Percentiles rank a stretch among this genome's conserved stretches.
These are phyloP conservation scores for Pseudogymnoascus sp. DNA, from an alignment of 2,329 filamentous ascomycete genomes.

Conservation along the genomic window DNA sequence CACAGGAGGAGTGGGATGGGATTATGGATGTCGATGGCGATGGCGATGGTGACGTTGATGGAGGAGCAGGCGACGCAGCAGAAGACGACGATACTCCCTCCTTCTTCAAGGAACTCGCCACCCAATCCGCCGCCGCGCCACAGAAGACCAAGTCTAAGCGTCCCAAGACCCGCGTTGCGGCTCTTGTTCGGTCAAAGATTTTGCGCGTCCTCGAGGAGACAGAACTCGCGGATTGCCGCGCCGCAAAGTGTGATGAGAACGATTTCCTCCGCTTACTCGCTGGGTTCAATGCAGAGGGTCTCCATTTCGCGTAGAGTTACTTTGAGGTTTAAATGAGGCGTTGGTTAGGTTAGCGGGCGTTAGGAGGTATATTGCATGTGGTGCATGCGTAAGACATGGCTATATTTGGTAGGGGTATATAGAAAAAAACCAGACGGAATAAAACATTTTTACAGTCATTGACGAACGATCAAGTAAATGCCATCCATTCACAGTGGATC, in stretches of 20 bases:
- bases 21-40: slow-evolving; percentile 42
- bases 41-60: slow-evolving; percentile 24
- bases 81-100: slow-evolving; percentile 65
- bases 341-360: slow-evolving; percentile 1
- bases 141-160: slow-evolving; percentile 58
- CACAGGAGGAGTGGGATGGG: slow-evolving; percentile 42
- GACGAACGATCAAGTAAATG: background rate
- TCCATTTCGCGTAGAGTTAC: slow-evolving; percentile 64
- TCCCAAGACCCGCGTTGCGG: slow-evolving; percentile 69
- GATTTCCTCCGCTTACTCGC: slow-evolving; percentile 76
- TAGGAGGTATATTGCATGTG: slow-evolving; percentile 3
- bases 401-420: background rate
- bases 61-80: slow-evolving; percentile 33
- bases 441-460: background rate
- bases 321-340: background rate
- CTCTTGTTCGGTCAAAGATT: slow-evolving; percentile 80
- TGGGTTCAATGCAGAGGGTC: slow-evolving; percentile 83
- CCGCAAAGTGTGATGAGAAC: slow-evolving; percentile 82
- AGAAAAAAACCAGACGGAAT: background rate
- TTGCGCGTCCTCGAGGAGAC: slow-evolving; percentile 77
- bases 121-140: slow-evolving; percentile 27
- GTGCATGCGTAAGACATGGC: background rate
- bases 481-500: no score
- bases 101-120: slow-evolving; percentile 63
- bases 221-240: slow-evolving; percentile 67